phyloP scores from a whole-genome alignment of 805 yeast species.

The Metschnikowia chrysomelidarum region DNA sequence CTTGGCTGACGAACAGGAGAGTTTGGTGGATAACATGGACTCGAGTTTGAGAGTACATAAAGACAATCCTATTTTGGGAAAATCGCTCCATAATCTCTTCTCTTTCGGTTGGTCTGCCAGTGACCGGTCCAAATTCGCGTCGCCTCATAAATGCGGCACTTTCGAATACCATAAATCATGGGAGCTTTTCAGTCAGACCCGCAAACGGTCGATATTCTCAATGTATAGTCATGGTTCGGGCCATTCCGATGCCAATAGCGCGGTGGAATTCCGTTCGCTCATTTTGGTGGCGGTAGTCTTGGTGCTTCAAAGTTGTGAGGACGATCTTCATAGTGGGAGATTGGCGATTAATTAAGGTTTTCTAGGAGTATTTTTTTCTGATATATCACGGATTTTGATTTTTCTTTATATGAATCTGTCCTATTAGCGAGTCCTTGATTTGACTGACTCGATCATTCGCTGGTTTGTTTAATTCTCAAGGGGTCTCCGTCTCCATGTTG shows the following conservation, averaged over 20 bases:
- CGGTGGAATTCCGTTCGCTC: slow-evolving; percentile 10
- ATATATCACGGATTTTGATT: too few species aligned
- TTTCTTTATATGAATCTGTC: too few species aligned
- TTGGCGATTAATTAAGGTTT: not conserved
- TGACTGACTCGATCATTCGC: too few species aligned
- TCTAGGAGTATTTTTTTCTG: too few species aligned
- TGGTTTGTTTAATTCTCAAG: too few species aligned
- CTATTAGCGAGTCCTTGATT: too few species aligned
- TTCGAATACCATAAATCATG: slow-evolving; percentile 10
- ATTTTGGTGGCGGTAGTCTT: slow-evolving; percentile 8
- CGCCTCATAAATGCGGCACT: slow-evolving; percentile 10
- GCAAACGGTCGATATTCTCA: slow-evolving; percentile 7
- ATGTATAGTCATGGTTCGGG: slow-evolving; percentile 4
- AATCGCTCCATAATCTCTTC: slow-evolving; percentile 2
- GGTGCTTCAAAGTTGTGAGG: slow-evolving; percentile 10
- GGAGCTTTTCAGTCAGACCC: slow-evolving; percentile 7
- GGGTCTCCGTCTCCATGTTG: too few species aligned
- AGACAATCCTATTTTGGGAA: slow-evolving; percentile 7
- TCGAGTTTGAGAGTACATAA: slow-evolving; percentile 7
- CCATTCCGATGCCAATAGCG: slow-evolving; percentile 7
- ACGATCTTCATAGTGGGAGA: slow-evolving; percentile 5
- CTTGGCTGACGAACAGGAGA: slow-evolving; percentile 5
- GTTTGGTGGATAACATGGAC: slow-evolving; percentile 13
- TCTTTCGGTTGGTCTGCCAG: not conserved
- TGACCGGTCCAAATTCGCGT: slow-evolving; percentile 5